A percentile compares a stretch with the other conserved stretches of the same genome.
Evolutionary conservation across 306 rosid genomes (phyloP).

Genomic region (Sophora flavescens): DNA sequence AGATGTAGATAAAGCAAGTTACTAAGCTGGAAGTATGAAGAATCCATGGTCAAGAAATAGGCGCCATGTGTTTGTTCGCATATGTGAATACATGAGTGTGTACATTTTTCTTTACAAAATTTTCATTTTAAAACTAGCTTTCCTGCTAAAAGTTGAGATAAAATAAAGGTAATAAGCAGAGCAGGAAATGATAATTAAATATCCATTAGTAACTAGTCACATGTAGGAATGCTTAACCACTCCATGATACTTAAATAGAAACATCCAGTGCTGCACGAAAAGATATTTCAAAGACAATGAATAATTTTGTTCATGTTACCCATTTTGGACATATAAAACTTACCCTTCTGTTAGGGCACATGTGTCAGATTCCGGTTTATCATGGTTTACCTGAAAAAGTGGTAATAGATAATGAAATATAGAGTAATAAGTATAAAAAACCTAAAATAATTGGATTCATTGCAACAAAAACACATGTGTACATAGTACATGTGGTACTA

Average conservation of each 20-base stretch:
- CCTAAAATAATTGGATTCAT: constrained; percentile 13
- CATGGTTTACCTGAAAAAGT: constrained; percentile 60
- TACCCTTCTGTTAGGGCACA: constrained; percentile 52
- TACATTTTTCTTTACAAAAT: neutral
- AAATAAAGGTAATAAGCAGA: constrained; percentile 17
- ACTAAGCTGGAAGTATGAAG: constrained; percentile 19
- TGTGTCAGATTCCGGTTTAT: constrained; percentile 50
- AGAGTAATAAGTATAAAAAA: constrained; percentile 25
- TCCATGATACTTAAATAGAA: constrained; percentile 25
- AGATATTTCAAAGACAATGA: constrained; percentile 25
- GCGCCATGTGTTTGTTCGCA: neutral
- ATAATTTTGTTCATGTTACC: constrained; percentile 27
- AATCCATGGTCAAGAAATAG: constrained; percentile 15
- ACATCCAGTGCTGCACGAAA: constrained; percentile 8
- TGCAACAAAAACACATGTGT: neutral
- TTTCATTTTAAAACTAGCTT: constrained; percentile 25
- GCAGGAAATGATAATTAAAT: constrained; percentile 17
- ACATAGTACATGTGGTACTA: neutral
- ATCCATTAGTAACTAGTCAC: constrained; percentile 1
- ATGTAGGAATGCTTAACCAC: constrained; percentile 3
- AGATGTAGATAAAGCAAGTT: constrained; percentile 39
- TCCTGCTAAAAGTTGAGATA: constrained; percentile 9
- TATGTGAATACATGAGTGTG: constrained; percentile 5
- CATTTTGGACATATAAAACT: constrained; percentile 45
- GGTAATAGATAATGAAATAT: constrained; percentile 30